Base-by-base conservation (phyloP, 371 early-diverging fungal species). In the Rhizopus delemar region DNA sequence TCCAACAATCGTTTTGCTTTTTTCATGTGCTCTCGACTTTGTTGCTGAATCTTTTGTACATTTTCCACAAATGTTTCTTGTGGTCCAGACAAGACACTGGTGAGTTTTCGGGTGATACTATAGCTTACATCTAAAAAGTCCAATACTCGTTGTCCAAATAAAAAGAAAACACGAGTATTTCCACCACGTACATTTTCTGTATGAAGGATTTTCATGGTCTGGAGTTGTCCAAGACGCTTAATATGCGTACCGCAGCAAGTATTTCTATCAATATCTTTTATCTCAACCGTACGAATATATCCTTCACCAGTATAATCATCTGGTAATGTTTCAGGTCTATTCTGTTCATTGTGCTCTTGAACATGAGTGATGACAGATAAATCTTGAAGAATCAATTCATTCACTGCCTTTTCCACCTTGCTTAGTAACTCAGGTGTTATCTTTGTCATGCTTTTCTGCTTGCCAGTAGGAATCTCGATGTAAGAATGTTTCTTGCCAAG, bases 241-340 rank as follows among this genome's bases (percentile, higher is more conserved):
- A 91, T 80, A 52, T 91, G 91, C 3, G 92, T 92, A n/a, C 92
- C 92, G 51, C 91, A 92, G 70, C 92, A 92, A n/a, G 87, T 84
- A 62, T 89, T 87, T n/a, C 41, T 62, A 51, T 90, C 90, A 2
- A 88, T 35, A n/a, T 50, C 72, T 43, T 71, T 66, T 54, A 87
- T 89, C 46, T 82, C 78, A 13, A 84, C 73, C 5, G 80, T 80
- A 41, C 89, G 83, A 56, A 86, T 78, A n/a, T 78, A 68, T 16
- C 86, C 85, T 6, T 70, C 75, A n/a, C 46, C 86, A 0, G 79
- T 74, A 57, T 87, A 86, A 63, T 89, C 89, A 15, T 65, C 81
- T 4, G 88, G 87, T 15, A 88, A 55, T 3, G 80, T 74, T 3
- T 79, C 75, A 7, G 86, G 85, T 15, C 81, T 69, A 3, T 53